Base-by-base conservation (phyloP, 78 protist species). In the Dictyostelium firmibasis region DNA sequence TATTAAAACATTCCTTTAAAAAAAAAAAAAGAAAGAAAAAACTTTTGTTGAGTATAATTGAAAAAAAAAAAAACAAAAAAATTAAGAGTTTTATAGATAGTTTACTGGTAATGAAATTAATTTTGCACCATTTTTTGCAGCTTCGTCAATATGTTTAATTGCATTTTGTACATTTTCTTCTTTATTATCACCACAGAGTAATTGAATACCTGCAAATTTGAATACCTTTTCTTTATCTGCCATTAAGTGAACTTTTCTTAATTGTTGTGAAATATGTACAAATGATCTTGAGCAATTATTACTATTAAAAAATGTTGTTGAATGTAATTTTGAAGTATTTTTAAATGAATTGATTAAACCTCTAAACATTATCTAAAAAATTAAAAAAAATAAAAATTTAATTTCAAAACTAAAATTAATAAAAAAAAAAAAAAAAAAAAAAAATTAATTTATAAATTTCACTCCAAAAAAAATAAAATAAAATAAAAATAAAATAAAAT, bases 51-150 rank as follows among this genome's bases (percentile, higher is more conserved):
- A 41, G 9, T 10, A 11, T 47, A 11, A 47, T 47, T 10, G 14
- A 47, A 47, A 47, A 47, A 16, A 50, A 50, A 16, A 76, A 85
- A 27, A 57, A n/a, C 0, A 53, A 41, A 10, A 72, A 50, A 14
- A 7, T 75, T 14, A 53, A 1, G 2, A 74, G 3, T 10, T n/a
- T n/a, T n/a, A n/a, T 23, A 38, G 14, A 27, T 13, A n/a, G 60
- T 13, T 64, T 72, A 50, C 98, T 5, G 99, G 99, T 72, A 99
- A 97, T 35, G 95, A 84, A 20, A 99, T 91, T 43, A 99, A 33
- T 16, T 93, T n/a, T 3, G 99, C 99, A 23, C 99, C 98, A 1
- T 84, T 27, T 29, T 2, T 10, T 8, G 98, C 88, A 2, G 99
- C 99, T 47, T 94, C 95, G 2, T 75, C 62, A 31, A 98, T 93